These are phyloP conservation scores for Melanogaster broomeanus DNA, from an alignment of 768 basidiomycete species.

Conservation along the genomic window DNA sequence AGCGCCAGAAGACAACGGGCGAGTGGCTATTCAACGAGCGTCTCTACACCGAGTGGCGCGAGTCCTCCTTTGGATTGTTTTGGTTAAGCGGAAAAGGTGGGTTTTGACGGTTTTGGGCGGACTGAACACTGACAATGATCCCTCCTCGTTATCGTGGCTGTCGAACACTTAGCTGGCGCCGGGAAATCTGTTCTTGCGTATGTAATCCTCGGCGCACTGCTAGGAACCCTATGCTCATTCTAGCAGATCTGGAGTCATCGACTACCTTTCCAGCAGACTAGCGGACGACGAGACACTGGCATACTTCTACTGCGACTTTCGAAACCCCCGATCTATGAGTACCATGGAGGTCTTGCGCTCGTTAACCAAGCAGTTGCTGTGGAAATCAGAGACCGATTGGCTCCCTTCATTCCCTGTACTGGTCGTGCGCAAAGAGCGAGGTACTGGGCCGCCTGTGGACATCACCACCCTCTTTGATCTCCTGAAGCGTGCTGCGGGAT, in stretches of 20 bases:
- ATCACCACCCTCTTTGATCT: background rate
- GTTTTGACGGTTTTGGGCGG: background rate
- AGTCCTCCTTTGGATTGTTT: background rate
- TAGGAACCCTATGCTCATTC: background rate
- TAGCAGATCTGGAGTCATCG: background rate
- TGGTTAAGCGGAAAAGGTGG: slow-evolving; percentile 10
- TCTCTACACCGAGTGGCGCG: background rate
- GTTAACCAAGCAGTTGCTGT: background rate
- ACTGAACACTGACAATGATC: too few species aligned
- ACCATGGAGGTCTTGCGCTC: slow-evolving; percentile 4
- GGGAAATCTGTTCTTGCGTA: slow-evolving; percentile 3
- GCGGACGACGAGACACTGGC: background rate
- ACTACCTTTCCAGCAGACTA: background rate
- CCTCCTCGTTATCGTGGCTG: too few species aligned
- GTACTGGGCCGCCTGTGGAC: background rate
- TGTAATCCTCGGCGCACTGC: background rate
- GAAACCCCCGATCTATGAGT: background rate
- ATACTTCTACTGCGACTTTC: slow-evolving; percentile 14
- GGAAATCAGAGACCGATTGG: slow-evolving; percentile 1
- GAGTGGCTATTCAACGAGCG: background rate
- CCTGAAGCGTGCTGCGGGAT: background rate
- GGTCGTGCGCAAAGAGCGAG: slow-evolving; percentile 1
- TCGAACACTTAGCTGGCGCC: background rate
- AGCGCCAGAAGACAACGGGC: background rate
- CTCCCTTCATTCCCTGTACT: background rate